Base-by-base conservation (phyloP, 306 rosid genomes). In the Astragalus membranaceus region DNA sequence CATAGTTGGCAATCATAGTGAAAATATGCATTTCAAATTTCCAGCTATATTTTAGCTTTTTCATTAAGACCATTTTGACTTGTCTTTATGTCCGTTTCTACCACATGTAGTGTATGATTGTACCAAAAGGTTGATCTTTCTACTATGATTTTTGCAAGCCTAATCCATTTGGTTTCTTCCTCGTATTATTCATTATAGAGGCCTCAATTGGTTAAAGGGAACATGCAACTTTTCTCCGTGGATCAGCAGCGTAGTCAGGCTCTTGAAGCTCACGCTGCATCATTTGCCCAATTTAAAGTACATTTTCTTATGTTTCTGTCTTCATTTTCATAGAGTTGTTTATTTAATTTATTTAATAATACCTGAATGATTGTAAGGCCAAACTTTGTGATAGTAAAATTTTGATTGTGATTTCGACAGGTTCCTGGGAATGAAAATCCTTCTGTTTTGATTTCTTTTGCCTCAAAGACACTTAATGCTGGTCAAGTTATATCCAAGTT, bases 181-280 rank as follows among this genome's bases (percentile, higher is more conserved):
- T 51, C 42, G 42, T 54, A 58, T 17, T 67, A 39, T 81, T 82
- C 29, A 67, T 78, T 74, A 14, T 59, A 95, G 99, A 86, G 91
- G 89, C 86, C 96, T 5, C 97, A 95, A 69, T 73, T 95, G 88
- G 99, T 95, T 59, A 95, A 95, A 84, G 99, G 99, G 75, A 95
- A 85, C 77, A 91, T 95, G 99, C 99, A 95, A 68, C 97, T 95
- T 69, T 95, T 83, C 81, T 95, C 99, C 0, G 86, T 95, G 75
- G 99, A 95, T 46, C 99, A 95, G 85, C 99, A 95, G 85, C 94
- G 99, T 47, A 95, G 99, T 83, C 99, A 95, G 85, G 97, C 99
- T 64, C 92, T 95, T 78, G 99, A 95, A 83, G 97, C 99, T 35
- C 99, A 95, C 69, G 99, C 99, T 50, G 99, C 97, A 17, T 74